These are phyloP conservation scores for Cucumis cinereus DNA, from an alignment of 306 rosid genomes.

Conservation along the genomic window DNA sequence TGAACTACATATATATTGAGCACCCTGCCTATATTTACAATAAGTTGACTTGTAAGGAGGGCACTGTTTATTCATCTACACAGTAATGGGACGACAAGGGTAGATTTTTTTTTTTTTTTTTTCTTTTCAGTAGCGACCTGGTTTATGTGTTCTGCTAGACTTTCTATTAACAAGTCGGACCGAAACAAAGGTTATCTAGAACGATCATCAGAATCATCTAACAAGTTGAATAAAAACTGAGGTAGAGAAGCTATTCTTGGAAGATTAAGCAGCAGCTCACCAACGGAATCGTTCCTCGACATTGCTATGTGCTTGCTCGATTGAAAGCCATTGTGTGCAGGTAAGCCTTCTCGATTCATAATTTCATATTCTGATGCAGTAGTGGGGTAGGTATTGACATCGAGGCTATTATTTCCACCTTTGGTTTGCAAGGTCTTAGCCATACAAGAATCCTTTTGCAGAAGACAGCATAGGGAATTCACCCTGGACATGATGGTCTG, in stretches of 20 bases:
- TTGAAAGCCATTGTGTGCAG: constrained; percentile 6
- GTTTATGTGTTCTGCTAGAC: not conserved
- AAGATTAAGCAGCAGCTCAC: constrained; percentile 63
- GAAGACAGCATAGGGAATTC: constrained; percentile 67
- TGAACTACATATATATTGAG: not conserved
- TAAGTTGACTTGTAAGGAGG: not conserved
- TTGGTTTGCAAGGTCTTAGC: constrained; percentile 19
- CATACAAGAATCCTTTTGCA: constrained; percentile 52
- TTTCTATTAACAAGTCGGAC: not conserved
- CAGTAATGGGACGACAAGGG: not conserved
- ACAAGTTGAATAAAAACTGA: constrained; percentile 53
- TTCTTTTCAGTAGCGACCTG: not conserved
- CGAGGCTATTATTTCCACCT: constrained; percentile 10
- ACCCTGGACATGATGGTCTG: constrained; percentile 73
- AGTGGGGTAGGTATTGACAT: constrained; percentile 1
- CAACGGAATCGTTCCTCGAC: constrained; percentile 76
- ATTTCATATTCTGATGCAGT: not conserved
- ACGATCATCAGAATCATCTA: constrained; percentile 50
- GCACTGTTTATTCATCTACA: not conserved
- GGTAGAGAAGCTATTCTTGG: constrained; percentile 69
- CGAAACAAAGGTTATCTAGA: not conserved
- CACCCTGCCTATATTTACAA: not conserved
- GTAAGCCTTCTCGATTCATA: constrained; percentile 20
- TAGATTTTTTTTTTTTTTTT: not conserved
- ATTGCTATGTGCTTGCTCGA: constrained; percentile 35